Evolutionary conservation across 768 basidiomycete species (phyloP).

Genomic region (Lyophyllum decastes): DNA sequence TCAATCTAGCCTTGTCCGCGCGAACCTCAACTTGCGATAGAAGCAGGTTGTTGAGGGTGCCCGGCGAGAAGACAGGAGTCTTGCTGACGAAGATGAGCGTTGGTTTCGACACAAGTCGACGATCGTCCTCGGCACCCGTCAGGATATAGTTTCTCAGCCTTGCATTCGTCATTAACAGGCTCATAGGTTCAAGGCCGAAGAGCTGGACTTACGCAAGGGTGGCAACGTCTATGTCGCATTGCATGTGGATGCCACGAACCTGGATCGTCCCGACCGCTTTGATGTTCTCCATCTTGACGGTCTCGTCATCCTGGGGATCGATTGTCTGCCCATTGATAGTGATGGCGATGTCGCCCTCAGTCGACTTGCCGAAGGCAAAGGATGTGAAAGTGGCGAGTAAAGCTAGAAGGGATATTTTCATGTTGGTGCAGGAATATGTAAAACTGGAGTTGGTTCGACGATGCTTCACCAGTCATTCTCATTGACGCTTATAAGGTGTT

Average conservation of each 20-base stretch:
- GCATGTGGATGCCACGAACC: slow-evolving; percentile 1
- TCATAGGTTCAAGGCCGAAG: too few species aligned
- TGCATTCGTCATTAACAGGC: not conserved
- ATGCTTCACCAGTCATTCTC: not conserved
- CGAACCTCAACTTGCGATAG: not conserved
- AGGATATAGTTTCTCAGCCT: not conserved
- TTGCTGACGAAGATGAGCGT: slow-evolving; percentile 1
- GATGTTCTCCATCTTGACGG: not conserved
- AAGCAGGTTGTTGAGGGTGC: not conserved
- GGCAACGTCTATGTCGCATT: slow-evolving; percentile 2
- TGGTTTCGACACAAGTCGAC: not conserved
- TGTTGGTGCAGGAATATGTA: not conserved
- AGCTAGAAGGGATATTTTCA: not conserved
- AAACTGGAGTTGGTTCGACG: not conserved
- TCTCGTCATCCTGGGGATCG: not conserved
- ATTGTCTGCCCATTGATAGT: slow-evolving; percentile 3
- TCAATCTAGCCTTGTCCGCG: not conserved
- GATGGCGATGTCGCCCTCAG: slow-evolving; percentile 2
- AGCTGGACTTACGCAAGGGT: not conserved
- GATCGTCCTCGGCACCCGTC: not conserved
- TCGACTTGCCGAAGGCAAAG: not conserved
- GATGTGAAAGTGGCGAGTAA: not conserved
- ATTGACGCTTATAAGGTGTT: not conserved
- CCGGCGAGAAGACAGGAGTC: not conserved
- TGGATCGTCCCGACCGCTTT: not conserved